A percentile compares a stretch with the other conserved stretches of the same genome.
Conservation (phyloP, 805 yeast species). For the Candida vartiovaarae region DNA sequence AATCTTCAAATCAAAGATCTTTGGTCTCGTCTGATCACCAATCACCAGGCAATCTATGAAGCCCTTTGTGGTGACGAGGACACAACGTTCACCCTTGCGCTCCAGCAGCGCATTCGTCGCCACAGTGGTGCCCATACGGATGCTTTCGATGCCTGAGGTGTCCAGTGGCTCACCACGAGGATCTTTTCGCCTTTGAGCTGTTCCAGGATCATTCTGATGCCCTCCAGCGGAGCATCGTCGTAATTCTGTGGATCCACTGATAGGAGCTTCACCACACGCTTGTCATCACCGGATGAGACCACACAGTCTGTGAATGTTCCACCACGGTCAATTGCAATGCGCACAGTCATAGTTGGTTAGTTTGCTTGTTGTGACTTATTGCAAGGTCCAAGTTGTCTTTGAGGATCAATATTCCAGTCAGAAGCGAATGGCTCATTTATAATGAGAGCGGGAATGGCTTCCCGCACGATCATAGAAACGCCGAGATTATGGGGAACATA, state of each 20-base stretch:
- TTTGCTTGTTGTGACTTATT: too few relatives aligned
- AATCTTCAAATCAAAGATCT: slow-evolving; percentile 78
- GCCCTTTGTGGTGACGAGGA: slow-evolving; percentile 81
- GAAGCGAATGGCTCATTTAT: too few relatives aligned
- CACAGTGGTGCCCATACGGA: slow-evolving; percentile 90
- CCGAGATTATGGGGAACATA: too few relatives aligned
- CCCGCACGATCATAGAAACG: too few relatives aligned
- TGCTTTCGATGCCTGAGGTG: slow-evolving; percentile 53
- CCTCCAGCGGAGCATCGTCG: slow-evolving; percentile 88
- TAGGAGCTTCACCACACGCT: slow-evolving; percentile 66
- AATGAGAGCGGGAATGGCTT: too few relatives aligned
- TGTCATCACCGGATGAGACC: slow-evolving; percentile 41
- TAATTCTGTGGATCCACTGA: slow-evolving; percentile 89
- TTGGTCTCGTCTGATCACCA: slow-evolving; percentile 90
- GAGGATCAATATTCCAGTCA: too few relatives aligned
- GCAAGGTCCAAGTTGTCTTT: too few relatives aligned
- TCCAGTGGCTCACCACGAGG: slow-evolving; percentile 54
- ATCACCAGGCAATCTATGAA: slow-evolving; percentile 75
- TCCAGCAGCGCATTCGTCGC: slow-evolving; percentile 94
- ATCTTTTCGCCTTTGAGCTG: slow-evolving; percentile 44
- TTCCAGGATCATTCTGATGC: slow-evolving; percentile 74
- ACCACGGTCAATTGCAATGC: slow-evolving; percentile 56
- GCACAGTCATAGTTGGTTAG: slow-evolving; percentile 8
- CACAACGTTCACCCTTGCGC: slow-evolving; percentile 86
- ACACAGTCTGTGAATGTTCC: slow-evolving; percentile 80